These are phyloP conservation scores for Flaveria sonorensis DNA, from an alignment of 129 eudicot species.

Conservation along the genomic window DNA sequence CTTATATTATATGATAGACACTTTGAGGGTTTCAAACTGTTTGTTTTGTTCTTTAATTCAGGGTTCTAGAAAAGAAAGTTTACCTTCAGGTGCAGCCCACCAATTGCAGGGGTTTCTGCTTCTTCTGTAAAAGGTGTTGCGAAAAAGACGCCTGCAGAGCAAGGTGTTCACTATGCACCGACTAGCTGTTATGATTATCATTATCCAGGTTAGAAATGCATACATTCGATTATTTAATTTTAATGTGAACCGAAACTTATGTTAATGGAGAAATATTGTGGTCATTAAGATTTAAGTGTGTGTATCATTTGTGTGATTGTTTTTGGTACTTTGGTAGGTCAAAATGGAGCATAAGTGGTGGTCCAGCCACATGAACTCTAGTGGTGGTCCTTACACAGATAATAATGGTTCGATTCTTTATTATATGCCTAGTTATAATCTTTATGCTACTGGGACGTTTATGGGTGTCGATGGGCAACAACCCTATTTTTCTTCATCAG, in stretches of 20 bases:
- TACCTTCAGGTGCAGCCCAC: conserved; percentile 32
- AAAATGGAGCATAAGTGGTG: conserved; percentile 52
- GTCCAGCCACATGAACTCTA: conserved; percentile 34
- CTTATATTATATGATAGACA: background rate
- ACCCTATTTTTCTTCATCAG: conserved; percentile 54
- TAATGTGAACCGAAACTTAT: background rate
- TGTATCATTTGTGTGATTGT: background rate
- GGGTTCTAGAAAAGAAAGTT: conserved; percentile 52
- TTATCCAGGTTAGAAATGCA: conserved; percentile 67
- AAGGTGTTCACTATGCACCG: conserved; percentile 47
- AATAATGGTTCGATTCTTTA: conserved; percentile 55
- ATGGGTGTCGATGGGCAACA: conserved; percentile 56
- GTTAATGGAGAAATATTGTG: background rate
- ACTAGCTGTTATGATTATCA: conserved; percentile 61
- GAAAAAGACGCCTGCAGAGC: conserved; percentile 35
- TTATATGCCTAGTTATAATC: conserved; percentile 59
- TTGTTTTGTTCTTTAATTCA: conserved; percentile 18
- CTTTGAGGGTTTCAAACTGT: background rate
- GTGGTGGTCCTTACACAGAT: conserved; percentile 50
- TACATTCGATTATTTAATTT: background rate
- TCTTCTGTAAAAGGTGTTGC: conserved; percentile 47
- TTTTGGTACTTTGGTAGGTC: conserved; percentile 43
- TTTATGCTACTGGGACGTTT: conserved; percentile 50
- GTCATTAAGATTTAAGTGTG: too few species aligned
- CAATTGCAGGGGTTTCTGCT: conserved; percentile 31